Percentiles rank a stretch among this genome's conserved stretches.
phyloP scores from a whole-genome alignment of 306 rosid genomes.

The Lithocarpus polystachyus region DNA sequence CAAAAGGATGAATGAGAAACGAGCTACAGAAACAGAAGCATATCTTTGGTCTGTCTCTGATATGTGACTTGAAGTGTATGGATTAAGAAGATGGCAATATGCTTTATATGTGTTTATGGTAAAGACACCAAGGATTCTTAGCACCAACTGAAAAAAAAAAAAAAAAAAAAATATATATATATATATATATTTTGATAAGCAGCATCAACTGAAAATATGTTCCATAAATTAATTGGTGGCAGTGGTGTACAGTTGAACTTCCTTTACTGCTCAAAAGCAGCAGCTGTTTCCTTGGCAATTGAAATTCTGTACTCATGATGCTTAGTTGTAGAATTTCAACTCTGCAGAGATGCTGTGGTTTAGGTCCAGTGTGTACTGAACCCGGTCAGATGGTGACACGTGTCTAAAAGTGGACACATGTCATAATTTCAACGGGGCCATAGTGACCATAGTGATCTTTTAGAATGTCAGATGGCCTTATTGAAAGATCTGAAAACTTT shows the following conservation, averaged over 20 bases:
- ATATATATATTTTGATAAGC: too few species aligned
- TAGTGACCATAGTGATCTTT: too few species aligned
- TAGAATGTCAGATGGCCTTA: background rate
- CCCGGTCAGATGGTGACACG: rapidly evolving
- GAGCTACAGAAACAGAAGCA: conserved; percentile 77
- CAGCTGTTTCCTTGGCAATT: background rate
- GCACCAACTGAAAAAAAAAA: background rate
- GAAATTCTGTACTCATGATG: background rate
- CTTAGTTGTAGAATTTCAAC: background rate
- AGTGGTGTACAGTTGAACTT: background rate
- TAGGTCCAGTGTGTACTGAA: too few species aligned
- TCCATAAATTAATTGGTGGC: background rate
- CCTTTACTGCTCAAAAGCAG: background rate
- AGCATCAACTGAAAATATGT: background rate
- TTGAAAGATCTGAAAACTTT: background rate
- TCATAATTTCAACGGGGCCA: too few species aligned
- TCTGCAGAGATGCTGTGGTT: background rate
- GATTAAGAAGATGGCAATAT: background rate
- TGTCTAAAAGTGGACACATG: too few species aligned
- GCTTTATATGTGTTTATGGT: background rate
- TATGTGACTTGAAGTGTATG: conserved; percentile 47
- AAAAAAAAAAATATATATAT: too few species aligned
- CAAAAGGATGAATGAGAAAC: conserved; percentile 70
- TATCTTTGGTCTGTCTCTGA: conserved; percentile 92
- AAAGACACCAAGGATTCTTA: background rate